Conservation (phyloP, 1,139 yeast species). For the Saccharomyces pastorianus region DNA sequence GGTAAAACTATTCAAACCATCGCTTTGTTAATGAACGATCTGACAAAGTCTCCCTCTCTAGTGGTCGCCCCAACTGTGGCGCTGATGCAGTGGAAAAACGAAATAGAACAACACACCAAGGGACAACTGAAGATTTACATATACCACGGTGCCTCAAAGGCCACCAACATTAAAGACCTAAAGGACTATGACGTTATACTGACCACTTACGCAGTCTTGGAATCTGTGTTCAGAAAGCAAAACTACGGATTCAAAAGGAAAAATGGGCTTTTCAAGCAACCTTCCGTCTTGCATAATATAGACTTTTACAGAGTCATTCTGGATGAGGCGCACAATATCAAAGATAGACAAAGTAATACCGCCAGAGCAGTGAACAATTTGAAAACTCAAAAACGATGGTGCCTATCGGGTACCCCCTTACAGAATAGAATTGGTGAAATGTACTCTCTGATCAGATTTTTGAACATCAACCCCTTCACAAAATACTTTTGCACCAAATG, state of each 20-base stretch:
- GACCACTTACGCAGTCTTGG: constrained; percentile 87
- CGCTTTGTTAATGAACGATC: constrained; percentile 69
- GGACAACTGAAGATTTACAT: constrained; percentile 59
- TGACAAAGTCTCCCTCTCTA: constrained; percentile 58
- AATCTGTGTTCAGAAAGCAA: constrained; percentile 78
- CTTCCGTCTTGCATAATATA: constrained; percentile 65
- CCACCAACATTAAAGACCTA: constrained; percentile 48
- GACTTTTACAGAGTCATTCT: constrained; percentile 76
- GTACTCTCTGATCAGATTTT: constrained; percentile 78
- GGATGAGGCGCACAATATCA: constrained; percentile 96
- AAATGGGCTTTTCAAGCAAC: constrained; percentile 60
- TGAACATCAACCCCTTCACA: constrained; percentile 79
- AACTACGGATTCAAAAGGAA: constrained; percentile 74
- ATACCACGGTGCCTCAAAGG: constrained; percentile 80
- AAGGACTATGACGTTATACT: constrained; percentile 68
- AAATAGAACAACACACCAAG: constrained; percentile 75
- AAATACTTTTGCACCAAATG: constrained; percentile 87
- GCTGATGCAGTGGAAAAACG: constrained; percentile 93
- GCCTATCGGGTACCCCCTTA: constrained; percentile 90
- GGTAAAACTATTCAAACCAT: constrained; percentile 96
- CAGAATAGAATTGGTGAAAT: constrained; percentile 95
- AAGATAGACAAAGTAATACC: constrained; percentile 87
- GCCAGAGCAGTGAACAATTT: constrained; percentile 82
- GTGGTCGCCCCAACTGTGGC: constrained; percentile 98
- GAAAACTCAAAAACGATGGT: constrained; percentile 69